Conservation (phyloP, 805 yeast genomes). For the Saturnispora quitensis region DNA sequence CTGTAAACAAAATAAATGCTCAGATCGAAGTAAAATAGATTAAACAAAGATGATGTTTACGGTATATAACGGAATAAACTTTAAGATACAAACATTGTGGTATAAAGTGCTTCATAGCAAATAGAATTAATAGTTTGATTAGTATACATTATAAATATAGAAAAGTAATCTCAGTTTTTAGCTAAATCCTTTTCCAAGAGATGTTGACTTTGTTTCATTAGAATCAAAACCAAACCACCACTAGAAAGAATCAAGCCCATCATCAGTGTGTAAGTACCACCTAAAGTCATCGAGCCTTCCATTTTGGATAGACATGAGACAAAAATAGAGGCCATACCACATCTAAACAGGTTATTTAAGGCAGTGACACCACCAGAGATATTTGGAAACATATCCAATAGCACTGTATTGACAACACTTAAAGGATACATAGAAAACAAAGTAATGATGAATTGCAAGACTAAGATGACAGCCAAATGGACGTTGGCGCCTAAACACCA, state of each 20-base stretch:
- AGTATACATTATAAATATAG: background rate
- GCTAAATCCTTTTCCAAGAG: constrained; percentile 7
- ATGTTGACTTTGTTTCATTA: constrained; percentile 16
- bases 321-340: constrained; percentile 62
- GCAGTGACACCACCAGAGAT: constrained; percentile 69
- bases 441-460: constrained; percentile 50
- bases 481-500: constrained; percentile 55
- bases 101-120: background rate
- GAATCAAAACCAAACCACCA: constrained; percentile 9
- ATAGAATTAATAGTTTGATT: background rate
- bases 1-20: background rate
- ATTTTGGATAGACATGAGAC: constrained; percentile 59
- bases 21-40: background rate
- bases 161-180: background rate
- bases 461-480: constrained; percentile 45
- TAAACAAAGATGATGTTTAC: background rate
- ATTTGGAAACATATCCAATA: constrained; percentile 70
- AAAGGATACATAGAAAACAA: constrained; percentile 49
- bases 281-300: constrained; percentile 48
- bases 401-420: constrained; percentile 50
- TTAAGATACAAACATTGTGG: background rate
- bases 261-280: constrained; percentile 73
- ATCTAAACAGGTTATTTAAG: constrained; percentile 61
- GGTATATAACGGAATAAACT: background rate
- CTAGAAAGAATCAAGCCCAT: constrained; percentile 34